These are phyloP conservation scores for Phytopythium delawarense DNA, from an alignment of 352 stramenopile genomes.

Conservation along the genomic window DNA sequence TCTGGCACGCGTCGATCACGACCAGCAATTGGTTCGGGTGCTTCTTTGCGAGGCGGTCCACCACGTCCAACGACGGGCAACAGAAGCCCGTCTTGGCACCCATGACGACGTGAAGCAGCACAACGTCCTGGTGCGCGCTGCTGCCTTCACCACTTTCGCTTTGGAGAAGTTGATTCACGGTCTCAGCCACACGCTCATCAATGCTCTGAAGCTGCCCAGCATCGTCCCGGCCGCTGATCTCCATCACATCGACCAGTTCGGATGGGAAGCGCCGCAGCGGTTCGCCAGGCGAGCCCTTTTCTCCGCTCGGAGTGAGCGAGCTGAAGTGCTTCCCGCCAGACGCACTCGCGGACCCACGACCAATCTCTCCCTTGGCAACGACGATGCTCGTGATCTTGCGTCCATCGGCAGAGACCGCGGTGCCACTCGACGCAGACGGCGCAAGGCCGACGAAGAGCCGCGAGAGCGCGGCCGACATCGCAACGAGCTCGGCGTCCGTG, in stretches of 20 bases:
- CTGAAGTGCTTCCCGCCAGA: constrained; percentile 81
- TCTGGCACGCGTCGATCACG: constrained; percentile 86
- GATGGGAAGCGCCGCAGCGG: constrained; percentile 54
- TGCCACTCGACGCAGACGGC: constrained; percentile 10
- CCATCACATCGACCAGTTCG: constrained; percentile 60
- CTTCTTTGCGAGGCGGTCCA: constrained; percentile 42
- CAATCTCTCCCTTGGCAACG: constrained; percentile 79
- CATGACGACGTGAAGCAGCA: constrained; percentile 83
- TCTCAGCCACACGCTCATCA: constrained; percentile 35
- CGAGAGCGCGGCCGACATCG: constrained; percentile 62
- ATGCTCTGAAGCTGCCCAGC: constrained; percentile 45
- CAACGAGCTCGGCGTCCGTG: constrained; percentile 83
- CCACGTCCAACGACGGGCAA: constrained; percentile 64
- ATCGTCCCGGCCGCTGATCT: constrained; percentile 52
- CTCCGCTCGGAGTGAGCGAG: constrained; percentile 68
- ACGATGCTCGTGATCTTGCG: constrained; percentile 83
- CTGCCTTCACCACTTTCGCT: constrained; percentile 11
- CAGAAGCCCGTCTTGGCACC: constrained; percentile 84
- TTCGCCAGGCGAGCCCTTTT: constrained; percentile 34
- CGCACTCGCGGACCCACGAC: constrained; percentile 68
- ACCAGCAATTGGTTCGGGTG: constrained; percentile 76
- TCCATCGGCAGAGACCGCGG: constrained; percentile 16
- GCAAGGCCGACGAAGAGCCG: constrained; percentile 51
- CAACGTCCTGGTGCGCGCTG: constrained; percentile 37
- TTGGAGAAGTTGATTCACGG: constrained; percentile 44